Evolutionary conservation across 129 eudicot genomes (phyloP).

Genomic region (sunflower (Helianthus annuus)): DNA sequence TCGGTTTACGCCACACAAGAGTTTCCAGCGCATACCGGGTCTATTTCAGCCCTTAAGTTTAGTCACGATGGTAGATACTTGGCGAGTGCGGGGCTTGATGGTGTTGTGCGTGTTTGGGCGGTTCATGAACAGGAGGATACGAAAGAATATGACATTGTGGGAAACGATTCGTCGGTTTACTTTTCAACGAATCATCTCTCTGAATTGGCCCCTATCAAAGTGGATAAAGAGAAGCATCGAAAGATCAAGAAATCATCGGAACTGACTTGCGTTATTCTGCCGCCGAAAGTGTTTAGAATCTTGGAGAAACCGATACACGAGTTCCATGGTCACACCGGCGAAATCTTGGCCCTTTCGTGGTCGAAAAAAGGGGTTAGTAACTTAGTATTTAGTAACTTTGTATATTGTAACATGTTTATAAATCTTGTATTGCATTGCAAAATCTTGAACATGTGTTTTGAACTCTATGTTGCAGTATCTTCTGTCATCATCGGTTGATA

Average conservation of each 20-base stretch:
- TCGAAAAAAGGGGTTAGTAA: conserved; percentile 81
- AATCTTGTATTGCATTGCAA: conserved; percentile 2
- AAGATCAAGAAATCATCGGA: conserved; percentile 53
- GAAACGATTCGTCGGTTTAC: conserved; percentile 52
- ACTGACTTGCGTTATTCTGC: conserved; percentile 67
- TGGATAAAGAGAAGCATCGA: conserved; percentile 39
- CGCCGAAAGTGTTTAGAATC: conserved; percentile 65
- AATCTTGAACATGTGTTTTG: not conserved
- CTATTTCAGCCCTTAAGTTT: conserved; percentile 70
- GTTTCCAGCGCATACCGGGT: conserved; percentile 73
- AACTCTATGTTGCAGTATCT: conserved; percentile 47
- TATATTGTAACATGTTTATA: not conserved
- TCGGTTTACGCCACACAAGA: conserved; percentile 68
- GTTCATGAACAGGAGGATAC: conserved; percentile 55
- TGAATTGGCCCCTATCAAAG: conserved; percentile 55
- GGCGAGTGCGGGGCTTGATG: conserved; percentile 87
- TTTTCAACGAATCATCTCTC: conserved; percentile 58
- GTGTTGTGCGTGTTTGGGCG: conserved; percentile 76
- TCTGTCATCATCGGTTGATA: conserved; percentile 76
- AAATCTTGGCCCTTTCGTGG: conserved; percentile 83
- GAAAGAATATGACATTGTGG: conserved; percentile 37
- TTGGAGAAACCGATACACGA: conserved; percentile 71
- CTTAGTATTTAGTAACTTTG: no score
- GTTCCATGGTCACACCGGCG: conserved; percentile 70
- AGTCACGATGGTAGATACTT: conserved; percentile 79